Percentiles rank a stretch among this genome's conserved stretches.
phyloP scores from a whole-genome alignment of 1,284 basidiomycete genomes.

The Moesziomyces antarcticus region DNA sequence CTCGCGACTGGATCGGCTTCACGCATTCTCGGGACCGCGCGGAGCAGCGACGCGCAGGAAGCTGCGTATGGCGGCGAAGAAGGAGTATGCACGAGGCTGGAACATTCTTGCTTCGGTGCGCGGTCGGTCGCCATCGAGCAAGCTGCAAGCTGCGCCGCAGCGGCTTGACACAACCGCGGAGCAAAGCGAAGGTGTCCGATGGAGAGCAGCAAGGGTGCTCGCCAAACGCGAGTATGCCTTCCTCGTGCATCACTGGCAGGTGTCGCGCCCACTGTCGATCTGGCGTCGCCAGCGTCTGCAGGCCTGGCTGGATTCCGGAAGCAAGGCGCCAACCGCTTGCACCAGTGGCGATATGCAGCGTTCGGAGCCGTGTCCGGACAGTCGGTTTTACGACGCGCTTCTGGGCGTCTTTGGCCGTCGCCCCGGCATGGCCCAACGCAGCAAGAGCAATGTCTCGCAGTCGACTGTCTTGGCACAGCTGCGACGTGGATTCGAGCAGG shows the following conservation, averaged over 20 bases:
- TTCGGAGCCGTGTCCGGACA: slow-evolving; percentile 10
- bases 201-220: slow-evolving; percentile 26
- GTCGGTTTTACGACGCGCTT: slow-evolving; percentile 35
- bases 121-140: neutral
- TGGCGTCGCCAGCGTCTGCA: slow-evolving; percentile 20
- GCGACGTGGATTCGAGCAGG: slow-evolving; percentile 16
- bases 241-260: slow-evolving; percentile 30
- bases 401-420: slow-evolving; percentile 40
- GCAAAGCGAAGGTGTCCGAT: slow-evolving; percentile 27
- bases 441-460: slow-evolving; percentile 16
- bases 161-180: slow-evolving; percentile 3
- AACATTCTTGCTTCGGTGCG: slow-evolving; percentile 29
- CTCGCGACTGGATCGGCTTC: slow-evolving; percentile 1
- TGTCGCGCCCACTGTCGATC: slow-evolving; percentile 6
- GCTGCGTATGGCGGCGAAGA: neutral
- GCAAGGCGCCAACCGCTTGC: neutral
- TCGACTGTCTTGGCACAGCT: slow-evolving; percentile 20
- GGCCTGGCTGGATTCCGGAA: slow-evolving; percentile 6
- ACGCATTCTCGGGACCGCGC: neutral
- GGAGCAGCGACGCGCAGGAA: neutral
- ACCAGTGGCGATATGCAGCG: too few relatives aligned
- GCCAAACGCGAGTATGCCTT: slow-evolving; percentile 33
- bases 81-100: slow-evolving; percentile 32
- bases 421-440: slow-evolving; percentile 25
- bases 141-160: neutral